Evolutionary conservation across 192 early-diverging fungal genomes (phyloP).

Genomic region (Entophlyctis luteolus): DNA sequence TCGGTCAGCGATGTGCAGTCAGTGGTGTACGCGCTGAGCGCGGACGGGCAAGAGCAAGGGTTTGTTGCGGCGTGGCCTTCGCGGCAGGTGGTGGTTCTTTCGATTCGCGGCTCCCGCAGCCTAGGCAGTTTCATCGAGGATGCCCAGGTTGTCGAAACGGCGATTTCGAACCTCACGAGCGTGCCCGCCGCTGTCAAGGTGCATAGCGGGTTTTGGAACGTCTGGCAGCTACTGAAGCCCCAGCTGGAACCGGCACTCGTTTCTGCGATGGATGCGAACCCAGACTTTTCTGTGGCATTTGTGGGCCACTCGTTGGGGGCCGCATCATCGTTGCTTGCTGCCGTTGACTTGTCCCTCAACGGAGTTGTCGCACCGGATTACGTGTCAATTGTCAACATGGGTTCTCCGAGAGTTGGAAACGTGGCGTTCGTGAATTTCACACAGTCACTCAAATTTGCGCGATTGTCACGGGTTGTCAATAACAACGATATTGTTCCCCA

Average conservation of each 20-base stretch:
- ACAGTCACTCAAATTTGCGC: background rate
- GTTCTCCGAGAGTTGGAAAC: slow-evolving; percentile 43
- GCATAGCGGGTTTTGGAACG: slow-evolving; percentile 28
- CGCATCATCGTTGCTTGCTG: slow-evolving; percentile 27
- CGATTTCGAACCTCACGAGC: background rate
- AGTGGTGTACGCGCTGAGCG: too few species aligned
- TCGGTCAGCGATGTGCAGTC: too few species aligned
- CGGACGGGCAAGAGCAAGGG: too few species aligned
- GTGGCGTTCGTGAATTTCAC: slow-evolving; percentile 25
- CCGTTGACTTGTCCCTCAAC: slow-evolving; percentile 24
- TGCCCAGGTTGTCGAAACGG: background rate
- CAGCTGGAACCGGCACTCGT: background rate
- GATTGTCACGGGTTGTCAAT: slow-evolving; percentile 11
- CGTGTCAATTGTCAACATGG: slow-evolving; percentile 31
- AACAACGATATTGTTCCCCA: slow-evolving; percentile 27
- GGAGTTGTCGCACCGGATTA: background rate
- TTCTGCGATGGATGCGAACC: background rate
- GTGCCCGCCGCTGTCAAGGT: slow-evolving; percentile 5
- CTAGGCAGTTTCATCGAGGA: slow-evolving; percentile 18
- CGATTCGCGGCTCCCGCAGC: slow-evolving; percentile 30
- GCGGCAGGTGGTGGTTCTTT: slow-evolving; percentile 29
- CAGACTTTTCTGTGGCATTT: slow-evolving; percentile 21
- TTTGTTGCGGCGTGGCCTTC: slow-evolving; percentile 27
- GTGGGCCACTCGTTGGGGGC: slow-evolving; percentile 41
- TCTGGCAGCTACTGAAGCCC: background rate